Percentiles rank a stretch among this genome's conserved stretches.
These are phyloP conservation scores for Phytopythium kandeliae DNA, from an alignment of 352 stramenopile genomes.

Conservation along the genomic window DNA sequence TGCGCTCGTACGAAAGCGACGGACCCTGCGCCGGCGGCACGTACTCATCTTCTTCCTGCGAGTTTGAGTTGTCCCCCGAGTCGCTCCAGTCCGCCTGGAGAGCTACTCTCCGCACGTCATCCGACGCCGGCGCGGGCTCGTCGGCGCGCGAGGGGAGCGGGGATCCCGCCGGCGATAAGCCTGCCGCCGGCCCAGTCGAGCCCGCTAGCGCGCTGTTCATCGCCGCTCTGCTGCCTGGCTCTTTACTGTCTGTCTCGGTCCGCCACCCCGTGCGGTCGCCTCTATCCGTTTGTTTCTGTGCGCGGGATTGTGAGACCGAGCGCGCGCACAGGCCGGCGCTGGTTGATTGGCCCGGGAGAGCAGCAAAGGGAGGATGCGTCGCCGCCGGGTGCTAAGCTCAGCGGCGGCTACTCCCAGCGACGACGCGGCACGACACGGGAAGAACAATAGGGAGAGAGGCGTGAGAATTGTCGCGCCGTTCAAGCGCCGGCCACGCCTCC, in stretches of 20 bases:
- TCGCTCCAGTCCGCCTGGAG: constrained; percentile 46
- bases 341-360: constrained; percentile 3
- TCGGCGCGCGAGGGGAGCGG: background rate
- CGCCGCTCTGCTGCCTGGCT: background rate
- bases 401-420: background rate
- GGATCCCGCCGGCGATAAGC: background rate
- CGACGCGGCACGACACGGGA: background rate
- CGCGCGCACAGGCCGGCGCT: background rate
- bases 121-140: background rate
- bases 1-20: constrained; percentile 81
- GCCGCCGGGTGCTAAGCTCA: background rate
- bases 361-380: background rate
- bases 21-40: constrained; percentile 50
- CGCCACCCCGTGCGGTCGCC: too few species aligned
- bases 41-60: constrained; percentile 47
- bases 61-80: constrained; percentile 39
- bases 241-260: too few species aligned
- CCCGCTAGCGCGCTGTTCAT: background rate
- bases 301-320: constrained; percentile 1
- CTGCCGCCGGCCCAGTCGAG: background rate
- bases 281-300: too few species aligned
- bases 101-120: background rate
- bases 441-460: constrained; percentile 1
- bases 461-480: background rate
- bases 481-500: background rate